phyloP scores from a whole-genome alignment of 805 yeast genomes.

The Huiozyma naganishii region DNA sequence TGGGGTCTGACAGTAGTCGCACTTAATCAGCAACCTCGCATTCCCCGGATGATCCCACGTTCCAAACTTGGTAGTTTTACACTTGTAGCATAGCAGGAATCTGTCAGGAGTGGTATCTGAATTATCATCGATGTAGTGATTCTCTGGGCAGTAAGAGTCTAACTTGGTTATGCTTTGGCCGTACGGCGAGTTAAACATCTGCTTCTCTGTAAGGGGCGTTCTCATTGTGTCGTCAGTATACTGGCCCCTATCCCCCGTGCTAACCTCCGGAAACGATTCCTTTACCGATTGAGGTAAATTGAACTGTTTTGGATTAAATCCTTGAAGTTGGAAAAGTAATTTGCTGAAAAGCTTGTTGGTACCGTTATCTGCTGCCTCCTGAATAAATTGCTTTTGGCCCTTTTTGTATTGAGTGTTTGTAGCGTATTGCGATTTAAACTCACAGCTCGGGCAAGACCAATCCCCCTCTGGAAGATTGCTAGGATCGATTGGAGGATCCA shows the following conservation, averaged over 20 bases:
- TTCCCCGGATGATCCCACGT: constrained; percentile 31
- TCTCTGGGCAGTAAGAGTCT: constrained; percentile 42
- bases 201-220: constrained; percentile 30
- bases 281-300: constrained; percentile 58
- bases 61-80: constrained; percentile 58
- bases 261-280: constrained; percentile 63
- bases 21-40: constrained; percentile 48
- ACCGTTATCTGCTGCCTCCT: constrained; percentile 3
- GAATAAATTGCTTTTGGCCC: constrained; percentile 14
- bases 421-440: constrained; percentile 31
- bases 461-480: constrained; percentile 69
- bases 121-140: constrained; percentile 35
- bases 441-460: constrained; percentile 83
- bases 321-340: constrained; percentile 46
- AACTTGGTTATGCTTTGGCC: constrained; percentile 26
- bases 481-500: constrained; percentile 81
- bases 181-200: constrained; percentile 37
- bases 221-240: constrained; percentile 50
- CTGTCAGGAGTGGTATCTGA: constrained; percentile 24
- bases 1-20: constrained; percentile 72
- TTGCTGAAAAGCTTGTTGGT: constrained; percentile 36
- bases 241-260: constrained; percentile 57
- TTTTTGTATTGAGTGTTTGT: constrained; percentile 13
- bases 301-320: constrained; percentile 55
- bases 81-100: constrained; percentile 62